These are phyloP conservation scores for Scheffersomyces titani DNA, from an alignment of 1,139 yeast genomes.

Conservation along the genomic window DNA sequence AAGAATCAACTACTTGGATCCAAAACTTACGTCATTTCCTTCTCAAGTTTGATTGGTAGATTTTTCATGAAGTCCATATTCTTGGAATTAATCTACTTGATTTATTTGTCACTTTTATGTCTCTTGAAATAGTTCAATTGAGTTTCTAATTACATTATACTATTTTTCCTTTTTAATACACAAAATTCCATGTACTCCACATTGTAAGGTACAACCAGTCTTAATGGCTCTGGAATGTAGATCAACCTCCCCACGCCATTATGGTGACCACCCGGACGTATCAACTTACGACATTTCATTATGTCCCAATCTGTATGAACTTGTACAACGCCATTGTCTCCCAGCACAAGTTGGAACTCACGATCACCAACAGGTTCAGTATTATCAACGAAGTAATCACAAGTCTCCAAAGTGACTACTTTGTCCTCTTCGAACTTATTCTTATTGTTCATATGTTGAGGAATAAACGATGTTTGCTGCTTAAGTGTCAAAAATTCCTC, in stretches of 20 bases:
- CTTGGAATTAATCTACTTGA: not conserved
- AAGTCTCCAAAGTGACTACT: constrained; percentile 41
- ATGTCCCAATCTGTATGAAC: constrained; percentile 39
- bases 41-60: not conserved
- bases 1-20: not conserved
- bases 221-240: constrained; percentile 40
- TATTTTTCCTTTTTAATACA: constrained; percentile 25
- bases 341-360: constrained; percentile 28
- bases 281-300: constrained; percentile 42
- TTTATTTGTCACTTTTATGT: not conserved
- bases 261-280: constrained; percentile 48
- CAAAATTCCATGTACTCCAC: constrained; percentile 50
- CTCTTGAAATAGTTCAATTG: not conserved
- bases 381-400: constrained; percentile 65
- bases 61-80: not conserved
- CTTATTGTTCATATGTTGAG: constrained; percentile 70
- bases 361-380: constrained; percentile 31
- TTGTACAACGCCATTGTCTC: constrained; percentile 8
- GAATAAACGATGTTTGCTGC: constrained; percentile 42
- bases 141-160: not conserved
- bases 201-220: constrained; percentile 20
- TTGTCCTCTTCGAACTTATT: constrained; percentile 62
- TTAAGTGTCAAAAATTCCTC: constrained; percentile 36
- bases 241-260: constrained; percentile 48
- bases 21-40: not conserved